Evolutionary conservation across 768 basidiomycete genomes (phyloP).

Genomic region (Suillus tomentosus): DNA sequence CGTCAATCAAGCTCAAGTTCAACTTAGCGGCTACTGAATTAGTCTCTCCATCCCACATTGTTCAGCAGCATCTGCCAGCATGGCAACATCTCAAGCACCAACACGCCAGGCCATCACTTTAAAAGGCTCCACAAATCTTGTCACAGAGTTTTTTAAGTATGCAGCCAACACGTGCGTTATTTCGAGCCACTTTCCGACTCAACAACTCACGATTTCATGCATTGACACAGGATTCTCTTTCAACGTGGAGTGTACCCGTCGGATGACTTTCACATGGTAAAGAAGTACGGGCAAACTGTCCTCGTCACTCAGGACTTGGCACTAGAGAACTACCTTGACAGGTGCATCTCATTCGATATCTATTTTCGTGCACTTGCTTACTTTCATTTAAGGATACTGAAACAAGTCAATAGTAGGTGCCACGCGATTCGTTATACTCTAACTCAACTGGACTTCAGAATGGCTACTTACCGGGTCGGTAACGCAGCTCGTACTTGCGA

Average conservation of each 20-base stretch:
- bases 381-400: constrained; percentile 65
- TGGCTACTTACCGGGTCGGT: constrained; percentile 94
- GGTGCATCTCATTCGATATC: constrained; percentile 40
- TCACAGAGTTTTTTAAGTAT: constrained; percentile 99
- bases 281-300: constrained; percentile 97
- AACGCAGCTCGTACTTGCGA: constrained; percentile 91
- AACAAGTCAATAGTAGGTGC: constrained; percentile 85
- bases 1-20: neutral
- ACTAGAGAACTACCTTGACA: constrained; percentile 90
- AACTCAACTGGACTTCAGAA: constrained; percentile 46
- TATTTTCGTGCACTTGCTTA: constrained; percentile 10
- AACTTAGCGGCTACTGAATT: neutral
- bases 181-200: neutral
- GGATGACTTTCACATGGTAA: constrained; percentile 99
- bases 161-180: constrained; percentile 90
- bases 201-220: neutral
- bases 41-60: neutral
- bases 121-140: constrained; percentile 90
- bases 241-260: constrained; percentile 96
- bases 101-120: constrained; percentile 84
- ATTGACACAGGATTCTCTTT: constrained; percentile 75
- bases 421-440: constrained; percentile 1
- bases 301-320: constrained; percentile 93
- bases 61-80: constrained; percentile 15
- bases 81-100: constrained; percentile 49